A percentile compares a stretch with the other conserved stretches of the same genome.
phyloP scores from a whole-genome alignment of 805 yeast genomes.

The Priceomyces carsonii region DNA sequence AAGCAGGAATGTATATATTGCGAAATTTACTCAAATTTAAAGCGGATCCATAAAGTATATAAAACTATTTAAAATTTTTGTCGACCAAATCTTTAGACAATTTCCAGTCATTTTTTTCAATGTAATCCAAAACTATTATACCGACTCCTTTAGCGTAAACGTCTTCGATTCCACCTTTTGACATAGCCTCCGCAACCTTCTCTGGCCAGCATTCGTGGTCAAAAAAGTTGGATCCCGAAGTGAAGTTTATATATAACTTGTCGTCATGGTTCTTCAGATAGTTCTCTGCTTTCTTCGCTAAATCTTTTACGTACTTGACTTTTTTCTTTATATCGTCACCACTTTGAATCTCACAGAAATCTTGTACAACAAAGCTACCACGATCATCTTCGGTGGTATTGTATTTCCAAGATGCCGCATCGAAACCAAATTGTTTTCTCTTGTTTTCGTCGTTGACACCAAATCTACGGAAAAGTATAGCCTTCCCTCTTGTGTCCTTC shows the following conservation, averaged over 20 bases:
- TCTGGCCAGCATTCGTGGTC: constrained; percentile 76
- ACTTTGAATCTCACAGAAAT: constrained; percentile 63
- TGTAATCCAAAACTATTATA: constrained; percentile 66
- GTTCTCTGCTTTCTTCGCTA: constrained; percentile 53
- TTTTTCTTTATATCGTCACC: constrained; percentile 57
- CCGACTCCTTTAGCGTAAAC: constrained; percentile 59
- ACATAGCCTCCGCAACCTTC: constrained; percentile 56
- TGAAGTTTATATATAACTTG: constrained; percentile 69
- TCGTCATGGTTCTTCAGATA: constrained; percentile 44
- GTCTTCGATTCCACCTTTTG: constrained; percentile 44
- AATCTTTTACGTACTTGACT: constrained; percentile 54
- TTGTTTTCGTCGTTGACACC: constrained; percentile 54
- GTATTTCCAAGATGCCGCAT: constrained; percentile 66
- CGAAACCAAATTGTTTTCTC: constrained; percentile 56
- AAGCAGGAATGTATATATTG: no score
- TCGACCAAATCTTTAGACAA: constrained; percentile 51
- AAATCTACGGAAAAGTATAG: constrained; percentile 66
- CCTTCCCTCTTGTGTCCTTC: constrained; percentile 67
- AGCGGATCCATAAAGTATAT: no score
- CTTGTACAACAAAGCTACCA: constrained; percentile 66
- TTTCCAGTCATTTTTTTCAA: constrained; percentile 62
- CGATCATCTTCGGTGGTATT: constrained; percentile 67
- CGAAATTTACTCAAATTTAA: no score
- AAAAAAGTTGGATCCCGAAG: constrained; percentile 73
- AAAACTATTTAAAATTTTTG: constrained; percentile 49